These are phyloP conservation scores for Phytophthora crassamura DNA, from an alignment of 352 stramenopile species.

Conservation along the genomic window DNA sequence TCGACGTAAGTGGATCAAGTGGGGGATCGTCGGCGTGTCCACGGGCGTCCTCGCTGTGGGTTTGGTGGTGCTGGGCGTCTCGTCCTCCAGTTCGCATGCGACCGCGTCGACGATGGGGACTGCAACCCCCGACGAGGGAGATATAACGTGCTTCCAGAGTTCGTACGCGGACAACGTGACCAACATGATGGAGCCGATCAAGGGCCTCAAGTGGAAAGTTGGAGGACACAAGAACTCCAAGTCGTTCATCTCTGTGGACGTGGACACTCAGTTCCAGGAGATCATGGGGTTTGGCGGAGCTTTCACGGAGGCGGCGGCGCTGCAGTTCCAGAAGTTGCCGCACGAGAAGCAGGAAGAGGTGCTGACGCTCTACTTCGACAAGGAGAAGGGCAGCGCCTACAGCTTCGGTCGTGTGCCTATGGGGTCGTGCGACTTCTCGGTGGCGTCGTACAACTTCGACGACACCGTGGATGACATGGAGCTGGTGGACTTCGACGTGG, in stretches of 20 bases:
- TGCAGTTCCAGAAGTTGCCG: conserved; percentile 89
- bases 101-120: too few species aligned
- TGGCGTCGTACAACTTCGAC: conserved; percentile 88
- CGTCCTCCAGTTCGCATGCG: too few species aligned
- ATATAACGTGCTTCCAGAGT: conserved; percentile 66
- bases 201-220: too few species aligned
- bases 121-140: not conserved
- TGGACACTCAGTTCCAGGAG: too few species aligned
- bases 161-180: conserved; percentile 56
- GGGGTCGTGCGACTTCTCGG: conserved; percentile 91
- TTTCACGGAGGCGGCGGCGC: conserved; percentile 92
- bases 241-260: too few species aligned
- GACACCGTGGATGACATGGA: conserved; percentile 75
- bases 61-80: too few species aligned
- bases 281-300: conserved; percentile 92
- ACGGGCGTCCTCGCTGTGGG: too few species aligned
- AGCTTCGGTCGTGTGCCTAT: conserved; percentile 92
- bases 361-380: conserved; percentile 89
- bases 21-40: too few species aligned
- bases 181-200: too few species aligned
- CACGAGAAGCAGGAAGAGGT: conserved; percentile 82
- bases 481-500: conserved; percentile 79
- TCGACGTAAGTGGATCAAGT: too few species aligned
- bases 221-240: too few species aligned
- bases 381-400: conserved; percentile 82